Evolutionary conservation across 768 basidiomycete genomes (phyloP).

Genomic region (Lanmaoa pseudosensibilis): DNA sequence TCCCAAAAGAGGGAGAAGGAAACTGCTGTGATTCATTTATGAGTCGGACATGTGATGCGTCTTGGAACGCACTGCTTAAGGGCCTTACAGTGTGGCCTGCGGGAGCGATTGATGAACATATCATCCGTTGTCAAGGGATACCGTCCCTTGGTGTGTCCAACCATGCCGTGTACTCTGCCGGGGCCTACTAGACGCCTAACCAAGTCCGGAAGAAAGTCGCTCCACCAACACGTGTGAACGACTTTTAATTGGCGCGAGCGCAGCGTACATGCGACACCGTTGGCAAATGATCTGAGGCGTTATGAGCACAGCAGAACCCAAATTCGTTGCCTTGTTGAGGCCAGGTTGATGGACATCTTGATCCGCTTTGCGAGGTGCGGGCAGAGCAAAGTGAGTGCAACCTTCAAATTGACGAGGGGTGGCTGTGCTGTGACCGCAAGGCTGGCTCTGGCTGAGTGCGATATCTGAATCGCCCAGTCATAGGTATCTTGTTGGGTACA

Average conservation of each 20-base stretch:
- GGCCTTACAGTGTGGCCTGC: background rate
- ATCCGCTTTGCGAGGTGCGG: background rate
- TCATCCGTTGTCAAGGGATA: background rate
- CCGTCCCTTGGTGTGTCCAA: background rate
- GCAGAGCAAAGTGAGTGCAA: background rate
- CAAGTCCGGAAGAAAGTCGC: background rate
- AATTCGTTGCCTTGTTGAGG: background rate
- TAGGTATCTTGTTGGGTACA: background rate
- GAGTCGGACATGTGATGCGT: background rate
- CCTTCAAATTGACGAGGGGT: background rate
- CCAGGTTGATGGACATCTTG: background rate
- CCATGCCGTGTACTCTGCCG: background rate
- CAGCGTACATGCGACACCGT: background rate
- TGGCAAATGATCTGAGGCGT: background rate
- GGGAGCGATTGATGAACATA: background rate
- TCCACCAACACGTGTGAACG: conserved; percentile 4
- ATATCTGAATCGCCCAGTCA: background rate
- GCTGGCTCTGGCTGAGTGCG: no score
- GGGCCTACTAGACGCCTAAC: background rate
- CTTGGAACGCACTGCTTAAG: background rate
- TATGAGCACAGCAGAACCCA: background rate
- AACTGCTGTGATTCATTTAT: background rate
- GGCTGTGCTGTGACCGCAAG: background rate
- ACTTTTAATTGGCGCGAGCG: background rate
- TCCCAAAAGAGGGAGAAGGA: background rate